phyloP scores from a whole-genome alignment of 2,329 filamentous ascomycete species.

The Trichoderma asperellum region DNA sequence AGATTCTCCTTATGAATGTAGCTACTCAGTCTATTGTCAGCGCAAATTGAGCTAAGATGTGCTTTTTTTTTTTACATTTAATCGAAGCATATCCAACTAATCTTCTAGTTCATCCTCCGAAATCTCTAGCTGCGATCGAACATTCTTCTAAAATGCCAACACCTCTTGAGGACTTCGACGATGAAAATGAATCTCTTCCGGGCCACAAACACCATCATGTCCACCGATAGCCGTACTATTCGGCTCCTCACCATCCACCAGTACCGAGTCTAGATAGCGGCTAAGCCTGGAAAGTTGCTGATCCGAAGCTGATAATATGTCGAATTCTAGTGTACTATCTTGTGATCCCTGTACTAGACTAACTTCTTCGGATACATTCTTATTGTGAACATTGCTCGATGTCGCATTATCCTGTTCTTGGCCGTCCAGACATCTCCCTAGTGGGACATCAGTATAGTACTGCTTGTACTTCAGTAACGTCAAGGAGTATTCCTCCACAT shows the following conservation, averaged over 20 bases:
- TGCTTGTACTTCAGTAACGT: slow-evolving; percentile 41
- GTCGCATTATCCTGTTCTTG: neutral
- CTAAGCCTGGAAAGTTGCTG: neutral
- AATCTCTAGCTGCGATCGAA: slow-evolving; percentile 39
- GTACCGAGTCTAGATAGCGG: neutral
- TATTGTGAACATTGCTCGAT: neutral
- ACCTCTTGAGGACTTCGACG: slow-evolving; percentile 35
- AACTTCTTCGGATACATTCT: neutral
- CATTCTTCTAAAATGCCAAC: slow-evolving; percentile 40
- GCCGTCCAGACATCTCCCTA: slow-evolving; percentile 40
- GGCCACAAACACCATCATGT: no score
- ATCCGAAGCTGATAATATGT: neutral
- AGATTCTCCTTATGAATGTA: neutral
- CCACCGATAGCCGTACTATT: neutral
- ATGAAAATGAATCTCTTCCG: neutral
- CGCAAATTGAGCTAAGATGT: neutral
- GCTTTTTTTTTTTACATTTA: neutral
- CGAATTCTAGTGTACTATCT: neutral
- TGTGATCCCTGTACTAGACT: neutral
- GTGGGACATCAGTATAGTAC: slow-evolving; percentile 40
- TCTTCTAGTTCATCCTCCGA: slow-evolving; percentile 40
- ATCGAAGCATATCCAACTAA: neutral
- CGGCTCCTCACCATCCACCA: neutral
- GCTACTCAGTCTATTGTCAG: no score
- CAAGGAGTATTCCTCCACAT: slow-evolving; percentile 41